phyloP scores from a whole-genome alignment of 139 green algal genomes.

The Chlamydomonas sp. region DNA sequence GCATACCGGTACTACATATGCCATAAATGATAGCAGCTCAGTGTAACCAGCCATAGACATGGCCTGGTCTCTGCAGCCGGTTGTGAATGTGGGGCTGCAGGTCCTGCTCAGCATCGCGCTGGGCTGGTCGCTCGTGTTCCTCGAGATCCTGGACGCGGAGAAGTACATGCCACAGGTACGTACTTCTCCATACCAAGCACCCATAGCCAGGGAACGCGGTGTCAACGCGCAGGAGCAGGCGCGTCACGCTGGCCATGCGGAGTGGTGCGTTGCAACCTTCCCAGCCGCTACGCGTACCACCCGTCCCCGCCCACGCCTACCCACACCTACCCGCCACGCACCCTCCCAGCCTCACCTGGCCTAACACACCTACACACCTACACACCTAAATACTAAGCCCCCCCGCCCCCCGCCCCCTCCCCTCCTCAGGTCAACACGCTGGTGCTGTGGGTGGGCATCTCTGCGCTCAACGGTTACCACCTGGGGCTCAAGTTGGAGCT shows the following conservation, averaged over 20 bases:
- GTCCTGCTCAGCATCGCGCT: constrained; percentile 33
- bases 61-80: constrained; percentile 29
- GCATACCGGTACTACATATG: neutral
- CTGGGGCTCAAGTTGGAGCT: constrained; percentile 43
- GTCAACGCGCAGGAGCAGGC: too few species aligned
- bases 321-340: too few species aligned
- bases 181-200: neutral
- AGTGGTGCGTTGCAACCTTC: too few species aligned
- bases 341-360: too few species aligned
- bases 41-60: neutral
- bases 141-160: constrained; percentile 12
- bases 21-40: too few species aligned
- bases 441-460: constrained; percentile 37
- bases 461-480: constrained; percentile 22
- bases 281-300: too few species aligned
- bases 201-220: neutral
- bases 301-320: too few species aligned
- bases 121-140: constrained; percentile 22
- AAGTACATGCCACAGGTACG: constrained; percentile 34
- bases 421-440: constrained; percentile 27
- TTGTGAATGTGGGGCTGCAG: constrained; percentile 30
- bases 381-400: neutral
- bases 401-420: neutral
- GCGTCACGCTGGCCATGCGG: too few species aligned
- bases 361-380: too few species aligned